phyloP scores from a whole-genome alignment of 306 rosid genomes.

The Cicer pinnatifidum region DNA sequence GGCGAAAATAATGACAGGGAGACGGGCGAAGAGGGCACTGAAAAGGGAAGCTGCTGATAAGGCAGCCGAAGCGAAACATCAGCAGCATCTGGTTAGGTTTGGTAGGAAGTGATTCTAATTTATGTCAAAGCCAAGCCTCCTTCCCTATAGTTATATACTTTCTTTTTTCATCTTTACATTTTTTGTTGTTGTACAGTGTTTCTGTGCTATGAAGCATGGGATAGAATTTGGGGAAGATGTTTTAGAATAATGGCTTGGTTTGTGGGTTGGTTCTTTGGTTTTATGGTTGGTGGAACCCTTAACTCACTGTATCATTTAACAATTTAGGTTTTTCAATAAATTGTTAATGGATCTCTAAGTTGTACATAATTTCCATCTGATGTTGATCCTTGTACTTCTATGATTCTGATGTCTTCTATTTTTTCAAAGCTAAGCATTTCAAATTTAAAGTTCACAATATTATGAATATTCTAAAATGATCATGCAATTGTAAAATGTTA shows the following conservation, averaged over 20 bases:
- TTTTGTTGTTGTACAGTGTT: constrained; percentile 45
- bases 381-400: constrained; percentile 9
- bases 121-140: constrained; percentile 15
- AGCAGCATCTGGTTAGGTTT: constrained; percentile 67
- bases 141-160: constrained; percentile 20
- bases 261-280: constrained; percentile 38
- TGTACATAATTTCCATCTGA: constrained; percentile 46
- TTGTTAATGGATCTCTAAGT: constrained; percentile 36
- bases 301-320: constrained; percentile 26
- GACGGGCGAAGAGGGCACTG: constrained; percentile 83
- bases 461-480: no score
- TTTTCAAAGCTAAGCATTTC: constrained; percentile 10
- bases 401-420: background rate
- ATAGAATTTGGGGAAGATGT: constrained; percentile 43
- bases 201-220: constrained; percentile 28
- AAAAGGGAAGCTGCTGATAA: constrained; percentile 89
- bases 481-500: no score
- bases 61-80: constrained; percentile 84
- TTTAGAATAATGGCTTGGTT: constrained; percentile 50
- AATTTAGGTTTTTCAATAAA: constrained; percentile 46
- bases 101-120: constrained; percentile 59
- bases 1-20: constrained; percentile 53
- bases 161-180: background rate
- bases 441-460: background rate
- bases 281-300: constrained; percentile 38